Conservation (phyloP, 2,329 filamentous ascomycete genomes). For the Aspergillus proliferans region DNA sequence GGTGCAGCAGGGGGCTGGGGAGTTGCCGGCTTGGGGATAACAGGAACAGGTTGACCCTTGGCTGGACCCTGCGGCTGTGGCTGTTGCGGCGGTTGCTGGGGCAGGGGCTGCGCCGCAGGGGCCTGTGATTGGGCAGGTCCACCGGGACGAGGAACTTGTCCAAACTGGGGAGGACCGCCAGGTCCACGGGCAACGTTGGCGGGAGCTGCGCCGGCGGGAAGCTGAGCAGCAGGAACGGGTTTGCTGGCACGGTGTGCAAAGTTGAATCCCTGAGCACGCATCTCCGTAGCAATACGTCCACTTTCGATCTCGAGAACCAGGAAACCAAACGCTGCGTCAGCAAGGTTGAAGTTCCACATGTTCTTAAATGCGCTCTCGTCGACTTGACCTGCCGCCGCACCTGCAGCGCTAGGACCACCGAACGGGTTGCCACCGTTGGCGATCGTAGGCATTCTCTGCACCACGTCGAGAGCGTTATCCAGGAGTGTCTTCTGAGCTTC, state of each 20-base stretch:
- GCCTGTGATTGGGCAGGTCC: slow-evolving; percentile 25
- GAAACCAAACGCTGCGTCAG: slow-evolving; percentile 95
- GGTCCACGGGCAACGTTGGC: slow-evolving; percentile 32
- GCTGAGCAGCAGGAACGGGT: slow-evolving; percentile 32
- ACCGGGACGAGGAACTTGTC: slow-evolving; percentile 28
- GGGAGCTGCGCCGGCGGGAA: slow-evolving; percentile 28
- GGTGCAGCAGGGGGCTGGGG: slow-evolving; percentile 35
- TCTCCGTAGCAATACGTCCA: slow-evolving; percentile 93
- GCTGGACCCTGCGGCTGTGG: slow-evolving; percentile 22
- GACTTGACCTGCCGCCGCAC: slow-evolving; percentile 70
- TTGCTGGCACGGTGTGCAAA: slow-evolving; percentile 93
- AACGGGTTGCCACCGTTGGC: slow-evolving; percentile 96
- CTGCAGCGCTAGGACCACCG: slow-evolving; percentile 72
- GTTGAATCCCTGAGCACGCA: slow-evolving; percentile 98
- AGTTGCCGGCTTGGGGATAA: slow-evolving; percentile 35
- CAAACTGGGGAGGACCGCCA: slow-evolving; percentile 34
- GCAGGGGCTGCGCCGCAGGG: slow-evolving; percentile 24
- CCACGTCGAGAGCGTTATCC: slow-evolving; percentile 82
- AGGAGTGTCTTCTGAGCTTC: slow-evolving; percentile 89
- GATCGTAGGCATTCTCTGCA: slow-evolving; percentile 96
- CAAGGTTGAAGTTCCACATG: slow-evolving; percentile 99
- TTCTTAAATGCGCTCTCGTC: slow-evolving; percentile 99
- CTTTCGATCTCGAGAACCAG: slow-evolving; percentile 91
- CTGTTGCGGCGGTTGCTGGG: slow-evolving; percentile 25
- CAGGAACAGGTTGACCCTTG: slow-evolving; percentile 25